phyloP scores from a whole-genome alignment of 1,284 basidiomycete species.

The Phellopilus nigrolimitatus region DNA sequence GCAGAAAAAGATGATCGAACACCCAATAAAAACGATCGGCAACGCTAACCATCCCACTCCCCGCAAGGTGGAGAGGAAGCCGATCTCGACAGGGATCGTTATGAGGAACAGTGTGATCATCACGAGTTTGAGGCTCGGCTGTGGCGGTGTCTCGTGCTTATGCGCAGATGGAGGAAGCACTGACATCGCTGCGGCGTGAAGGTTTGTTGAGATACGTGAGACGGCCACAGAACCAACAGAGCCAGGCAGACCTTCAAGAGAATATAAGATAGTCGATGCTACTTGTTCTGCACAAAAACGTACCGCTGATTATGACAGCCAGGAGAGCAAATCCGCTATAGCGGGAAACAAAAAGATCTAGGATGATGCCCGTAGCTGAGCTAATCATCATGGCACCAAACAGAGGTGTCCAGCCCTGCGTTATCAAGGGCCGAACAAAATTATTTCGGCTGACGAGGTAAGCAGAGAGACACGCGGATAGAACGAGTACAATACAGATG shows the following conservation, averaged over 20 bases:
- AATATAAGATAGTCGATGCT: not conserved
- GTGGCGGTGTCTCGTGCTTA: conserved; percentile 16
- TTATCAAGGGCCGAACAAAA: conserved; percentile 66
- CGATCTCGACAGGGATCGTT: conserved; percentile 70
- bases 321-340: conserved; percentile 89
- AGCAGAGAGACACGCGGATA: conserved; percentile 50
- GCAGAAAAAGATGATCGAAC: conserved; percentile 68
- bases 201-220: conserved; percentile 82
- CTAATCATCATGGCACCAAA: conserved; percentile 92
- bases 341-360: conserved; percentile 83
- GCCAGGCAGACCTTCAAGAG: conserved; percentile 65
- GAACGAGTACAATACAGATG: conserved; percentile 53
- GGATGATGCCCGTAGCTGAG: conserved; percentile 85
- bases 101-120: conserved; percentile 67
- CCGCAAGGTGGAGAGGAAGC: conserved; percentile 65
- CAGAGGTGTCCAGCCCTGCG: conserved; percentile 86
- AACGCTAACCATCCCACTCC: conserved; percentile 74
- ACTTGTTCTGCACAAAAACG: conserved; percentile 22
- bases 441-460: conserved; percentile 60
- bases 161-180: conserved; percentile 16
- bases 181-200: conserved; percentile 56
- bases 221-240: conserved; percentile 89
- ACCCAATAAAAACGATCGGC: conserved; percentile 58
- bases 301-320: conserved; percentile 85
- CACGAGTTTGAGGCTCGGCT: conserved; percentile 49